A percentile compares a stretch with the other conserved stretches of the same genome.
Evolutionary conservation across 257 asterid genomes (phyloP).

Genomic region (Gardenia jasminoides): DNA sequence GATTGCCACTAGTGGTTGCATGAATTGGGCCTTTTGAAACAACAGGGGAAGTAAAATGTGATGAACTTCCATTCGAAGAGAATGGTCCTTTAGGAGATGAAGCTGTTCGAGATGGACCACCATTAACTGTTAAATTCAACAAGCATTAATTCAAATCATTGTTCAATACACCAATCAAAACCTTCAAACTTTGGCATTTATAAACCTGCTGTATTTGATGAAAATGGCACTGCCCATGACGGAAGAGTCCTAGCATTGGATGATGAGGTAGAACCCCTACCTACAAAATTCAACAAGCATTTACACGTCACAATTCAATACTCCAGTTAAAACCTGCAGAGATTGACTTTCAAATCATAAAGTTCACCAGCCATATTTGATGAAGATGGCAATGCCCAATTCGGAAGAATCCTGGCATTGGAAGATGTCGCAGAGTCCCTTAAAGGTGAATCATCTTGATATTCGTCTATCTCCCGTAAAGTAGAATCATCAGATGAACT

Average conservation of each 20-base stretch:
- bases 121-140: slow-evolving; percentile 39
- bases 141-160: neutral
- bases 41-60: slow-evolving; percentile 17
- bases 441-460: slow-evolving; percentile 58
- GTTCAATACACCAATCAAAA: slow-evolving; percentile 7
- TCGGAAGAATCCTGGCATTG: slow-evolving; percentile 40
- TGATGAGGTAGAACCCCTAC: slow-evolving; percentile 49
- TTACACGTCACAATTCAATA: neutral
- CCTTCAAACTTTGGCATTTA: slow-evolving; percentile 6
- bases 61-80: slow-evolving; percentile 39
- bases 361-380: slow-evolving; percentile 43
- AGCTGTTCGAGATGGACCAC: slow-evolving; percentile 25
- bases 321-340: slow-evolving; percentile 9
- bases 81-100: slow-evolving; percentile 42
- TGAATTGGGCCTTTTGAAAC: slow-evolving; percentile 27
- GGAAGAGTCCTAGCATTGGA: slow-evolving; percentile 40
- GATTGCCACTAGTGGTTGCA: slow-evolving; percentile 25
- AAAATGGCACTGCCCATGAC: slow-evolving; percentile 37
- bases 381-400: slow-evolving; percentile 38
- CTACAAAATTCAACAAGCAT: slow-evolving; percentile 26
- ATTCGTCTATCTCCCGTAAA: slow-evolving; percentile 73
- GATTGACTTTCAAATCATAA: slow-evolving; percentile 10
- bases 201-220: slow-evolving; percentile 39
- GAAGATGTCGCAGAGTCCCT: slow-evolving; percentile 52
- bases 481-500: slow-evolving; percentile 89